These are phyloP conservation scores for Malassezia caprae DNA, from an alignment of 1,284 basidiomycete species.

Conservation along the genomic window DNA sequence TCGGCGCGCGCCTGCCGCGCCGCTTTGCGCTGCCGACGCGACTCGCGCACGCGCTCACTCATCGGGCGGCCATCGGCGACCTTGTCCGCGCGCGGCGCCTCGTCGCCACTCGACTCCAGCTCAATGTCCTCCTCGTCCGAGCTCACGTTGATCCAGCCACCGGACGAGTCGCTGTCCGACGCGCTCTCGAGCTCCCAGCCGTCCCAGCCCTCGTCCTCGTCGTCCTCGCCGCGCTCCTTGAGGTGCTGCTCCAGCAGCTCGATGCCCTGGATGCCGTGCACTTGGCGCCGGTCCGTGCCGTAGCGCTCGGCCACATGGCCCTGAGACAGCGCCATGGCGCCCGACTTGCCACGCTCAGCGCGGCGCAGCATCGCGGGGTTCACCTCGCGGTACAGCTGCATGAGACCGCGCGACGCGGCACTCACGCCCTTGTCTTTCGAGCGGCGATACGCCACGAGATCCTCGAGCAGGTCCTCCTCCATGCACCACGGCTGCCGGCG, in stretches of 20 bases:
- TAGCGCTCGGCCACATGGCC: constrained; percentile 55
- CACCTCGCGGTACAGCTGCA: constrained; percentile 89
- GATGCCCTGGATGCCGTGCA: constrained; percentile 71
- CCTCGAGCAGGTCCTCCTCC: constrained; percentile 81
- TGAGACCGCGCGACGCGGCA: constrained; percentile 71
- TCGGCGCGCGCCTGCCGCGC: constrained; percentile 30
- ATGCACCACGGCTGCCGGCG: constrained; percentile 86
- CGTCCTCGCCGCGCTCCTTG: constrained; percentile 50
- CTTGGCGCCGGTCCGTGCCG: constrained; percentile 63
- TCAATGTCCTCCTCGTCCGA: constrained; percentile 58
- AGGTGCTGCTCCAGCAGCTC: constrained; percentile 45
- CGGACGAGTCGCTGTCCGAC: constrained; percentile 54
- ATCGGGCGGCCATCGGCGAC: constrained; percentile 17
- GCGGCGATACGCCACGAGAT: constrained; percentile 87
- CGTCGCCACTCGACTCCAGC: constrained; percentile 70
- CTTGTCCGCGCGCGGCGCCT: constrained; percentile 30
- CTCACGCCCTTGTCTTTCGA: constrained; percentile 88
- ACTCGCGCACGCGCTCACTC: constrained; percentile 24
- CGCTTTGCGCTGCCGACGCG: constrained; percentile 20
- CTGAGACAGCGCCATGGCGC: constrained; percentile 31
- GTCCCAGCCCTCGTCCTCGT: constrained; percentile 67
- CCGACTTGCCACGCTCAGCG: constrained; percentile 58
- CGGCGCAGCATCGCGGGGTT: constrained; percentile 86
- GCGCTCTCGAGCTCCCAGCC: constrained; percentile 76
- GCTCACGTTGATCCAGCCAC: constrained; percentile 72